Evolutionary conservation across 768 basidiomycete species (phyloP), one percentile per base, ranked within the genome.

Genomic region (Udeniomyces megalosporus): DNA sequence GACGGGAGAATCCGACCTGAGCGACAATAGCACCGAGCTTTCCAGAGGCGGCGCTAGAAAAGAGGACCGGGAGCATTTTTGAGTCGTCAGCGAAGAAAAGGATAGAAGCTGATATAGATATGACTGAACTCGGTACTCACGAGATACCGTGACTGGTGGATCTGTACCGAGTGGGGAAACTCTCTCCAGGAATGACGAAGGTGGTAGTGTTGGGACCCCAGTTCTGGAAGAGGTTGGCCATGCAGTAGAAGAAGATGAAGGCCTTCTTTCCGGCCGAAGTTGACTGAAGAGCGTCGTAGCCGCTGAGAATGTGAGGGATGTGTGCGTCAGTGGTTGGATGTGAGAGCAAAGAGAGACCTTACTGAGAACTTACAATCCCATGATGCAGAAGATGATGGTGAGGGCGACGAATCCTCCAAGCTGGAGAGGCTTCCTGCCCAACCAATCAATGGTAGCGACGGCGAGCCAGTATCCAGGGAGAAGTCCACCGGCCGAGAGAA

Each of bases 381-480:
- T 71, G 64, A 59, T 48, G 64, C 26, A 32, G 66, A 71, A 71
- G 60, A 71, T 71, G 64, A 69, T 65, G 57, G 70, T 71, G 46
- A 53, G 67, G 50, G 69, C 7, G 26, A 49, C 38, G 67, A 55
- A 73, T n/a, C 73, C 72, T 70, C 72, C 70, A 47, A 73, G 78
- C 46, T 71, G 84, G 63, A 88, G 82, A 48, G 84, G 83, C 74
- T 84, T 88, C 71, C 88, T 82, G 34, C 87, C 87, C 84, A 85
- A 86, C n/a, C 48, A 65, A 64, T 74, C 73, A 65, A 75, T 69
- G 38, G 72, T 53, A n/a, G 66, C 32, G 67, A 74, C 71, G 29
- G 74, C 60, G 52, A 66, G 58, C 72, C 73, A 75, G 69, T 74
- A 75, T 20, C 74, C 73, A 20, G 74, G 74, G 47, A 75, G 71